phyloP scores from a whole-genome alignment of 2,329 filamentous ascomycete species.

The Paracoccidioides lutzii region DNA sequence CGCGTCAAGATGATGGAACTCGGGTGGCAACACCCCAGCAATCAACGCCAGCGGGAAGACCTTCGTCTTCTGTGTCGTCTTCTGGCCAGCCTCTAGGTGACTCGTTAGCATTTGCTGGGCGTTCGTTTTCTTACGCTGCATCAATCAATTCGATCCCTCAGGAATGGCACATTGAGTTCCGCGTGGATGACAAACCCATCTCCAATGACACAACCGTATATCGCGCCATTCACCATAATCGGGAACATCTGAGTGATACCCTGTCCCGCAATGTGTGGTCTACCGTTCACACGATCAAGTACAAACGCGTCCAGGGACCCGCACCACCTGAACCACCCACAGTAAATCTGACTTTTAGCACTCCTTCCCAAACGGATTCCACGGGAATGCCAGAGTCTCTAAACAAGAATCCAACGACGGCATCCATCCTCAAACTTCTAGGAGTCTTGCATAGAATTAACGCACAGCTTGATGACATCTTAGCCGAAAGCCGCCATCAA shows the following conservation, averaged over 20 bases:
- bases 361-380: constrained; percentile 37
- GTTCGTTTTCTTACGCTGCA: constrained; percentile 65
- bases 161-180: constrained; percentile 97
- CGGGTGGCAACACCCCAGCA: constrained; percentile 71
- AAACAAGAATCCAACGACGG: constrained; percentile 68
- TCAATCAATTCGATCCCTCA: constrained; percentile 69
- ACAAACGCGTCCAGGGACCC: constrained; percentile 72
- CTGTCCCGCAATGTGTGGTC: constrained; percentile 75
- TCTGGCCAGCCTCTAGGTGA: constrained; percentile 36
- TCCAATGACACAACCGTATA: constrained; percentile 92
- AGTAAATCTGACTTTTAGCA: constrained; percentile 42
- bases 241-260: constrained; percentile 50
- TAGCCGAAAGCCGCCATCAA: constrained; percentile 61
- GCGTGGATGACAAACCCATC: constrained; percentile 68
- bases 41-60: constrained; percentile 34
- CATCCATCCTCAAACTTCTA: constrained; percentile 74
- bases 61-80: constrained; percentile 22
- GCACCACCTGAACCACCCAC: constrained; percentile 59
- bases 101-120: constrained; percentile 41
- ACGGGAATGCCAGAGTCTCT: constrained; percentile 63
- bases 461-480: constrained; percentile 79
- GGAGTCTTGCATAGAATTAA: constrained; percentile 89
- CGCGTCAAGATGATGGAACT: constrained; percentile 83
- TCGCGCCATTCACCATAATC: constrained; percentile 70
- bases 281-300: constrained; percentile 79